phyloP scores from a whole-genome alignment of 352 stramenopile genomes.

The Blastocystis sp. region DNA sequence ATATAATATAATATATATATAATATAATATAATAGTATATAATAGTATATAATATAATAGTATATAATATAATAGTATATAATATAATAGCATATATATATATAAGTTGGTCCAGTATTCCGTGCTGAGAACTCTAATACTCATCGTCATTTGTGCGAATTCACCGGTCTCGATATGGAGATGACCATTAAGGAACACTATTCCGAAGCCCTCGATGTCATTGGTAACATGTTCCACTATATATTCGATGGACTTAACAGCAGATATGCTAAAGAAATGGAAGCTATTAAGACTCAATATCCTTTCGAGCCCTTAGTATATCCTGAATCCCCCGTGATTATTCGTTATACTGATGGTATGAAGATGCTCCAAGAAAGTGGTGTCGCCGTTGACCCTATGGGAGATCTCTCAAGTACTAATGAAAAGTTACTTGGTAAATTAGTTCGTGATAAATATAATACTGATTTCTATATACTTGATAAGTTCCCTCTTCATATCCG shows the following conservation, averaged over 20 bases:
- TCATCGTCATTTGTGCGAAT: constrained; percentile 95
- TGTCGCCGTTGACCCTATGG: constrained; percentile 53
- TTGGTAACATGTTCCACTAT: constrained; percentile 93
- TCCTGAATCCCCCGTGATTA: constrained; percentile 54
- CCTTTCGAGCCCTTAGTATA: constrained; percentile 88
- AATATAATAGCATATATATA: no score
- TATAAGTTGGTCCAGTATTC: constrained; percentile 96
- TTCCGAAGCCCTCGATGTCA: constrained; percentile 85
- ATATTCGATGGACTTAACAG: constrained; percentile 92
- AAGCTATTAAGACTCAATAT: constrained; percentile 79
- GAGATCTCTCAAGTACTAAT: constrained; percentile 69
- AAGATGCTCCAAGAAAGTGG: constrained; percentile 60
- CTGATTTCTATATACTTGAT: constrained; percentile 99
- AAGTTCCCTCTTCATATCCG: constrained; percentile 91
- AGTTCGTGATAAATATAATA: constrained; percentile 89
- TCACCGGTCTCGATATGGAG: constrained; percentile 95
- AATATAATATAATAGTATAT: no score
- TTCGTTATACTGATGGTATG: constrained; percentile 76
- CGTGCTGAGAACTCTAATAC: constrained; percentile 97
- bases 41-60: no score
- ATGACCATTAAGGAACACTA: constrained; percentile 99
- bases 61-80: no score
- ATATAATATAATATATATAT: constrained; percentile 57
- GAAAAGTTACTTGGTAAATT: constrained; percentile 83
- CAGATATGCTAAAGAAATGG: constrained; percentile 72